These are phyloP conservation scores for Xylaria cubensis DNA, from an alignment of 495 filamentous ascomycete species.

Conservation along the genomic window DNA sequence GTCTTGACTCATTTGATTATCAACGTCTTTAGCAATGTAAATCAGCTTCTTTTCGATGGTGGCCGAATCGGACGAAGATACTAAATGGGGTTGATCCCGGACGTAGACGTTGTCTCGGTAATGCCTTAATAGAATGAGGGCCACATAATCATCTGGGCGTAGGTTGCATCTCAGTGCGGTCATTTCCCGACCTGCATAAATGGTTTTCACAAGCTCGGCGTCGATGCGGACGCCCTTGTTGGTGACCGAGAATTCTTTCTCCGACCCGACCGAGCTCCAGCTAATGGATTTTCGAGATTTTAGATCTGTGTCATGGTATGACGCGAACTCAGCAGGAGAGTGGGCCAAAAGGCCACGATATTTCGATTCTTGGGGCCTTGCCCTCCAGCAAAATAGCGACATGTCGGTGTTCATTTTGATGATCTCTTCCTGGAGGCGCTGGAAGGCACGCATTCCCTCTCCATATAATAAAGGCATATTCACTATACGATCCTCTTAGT, in stretches of 20 bases:
- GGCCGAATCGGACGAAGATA: neutral
- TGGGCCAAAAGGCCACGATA: constrained; percentile 13
- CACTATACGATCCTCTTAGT: neutral
- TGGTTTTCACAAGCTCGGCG: neutral
- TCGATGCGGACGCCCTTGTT: constrained; percentile 13
- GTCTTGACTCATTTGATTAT: neutral
- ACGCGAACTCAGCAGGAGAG: constrained; percentile 1
- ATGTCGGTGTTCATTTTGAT: constrained; percentile 12
- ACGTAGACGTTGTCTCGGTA: constrained; percentile 1
- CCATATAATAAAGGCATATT: constrained; percentile 20
- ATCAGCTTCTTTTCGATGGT: neutral
- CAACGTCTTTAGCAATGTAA: neutral
- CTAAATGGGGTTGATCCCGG: neutral
- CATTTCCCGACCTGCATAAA: neutral
- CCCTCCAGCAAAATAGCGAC: constrained; percentile 7
- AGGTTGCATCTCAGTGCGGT: neutral
- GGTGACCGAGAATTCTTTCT: constrained; percentile 6
- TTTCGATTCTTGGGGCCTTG: neutral
- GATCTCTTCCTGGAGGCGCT: constrained; percentile 1
- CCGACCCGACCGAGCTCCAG: neutral
- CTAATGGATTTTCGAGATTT: neutral
- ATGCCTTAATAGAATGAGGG: neutral
- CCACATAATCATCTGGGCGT: neutral
- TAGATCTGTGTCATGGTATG: neutral
- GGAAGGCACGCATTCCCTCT: neutral